Percentiles rank a stretch among this genome's conserved stretches.
Conservation (phyloP, 2,329 filamentous ascomycete genomes). For the Colletotrichum eleusines region DNA sequence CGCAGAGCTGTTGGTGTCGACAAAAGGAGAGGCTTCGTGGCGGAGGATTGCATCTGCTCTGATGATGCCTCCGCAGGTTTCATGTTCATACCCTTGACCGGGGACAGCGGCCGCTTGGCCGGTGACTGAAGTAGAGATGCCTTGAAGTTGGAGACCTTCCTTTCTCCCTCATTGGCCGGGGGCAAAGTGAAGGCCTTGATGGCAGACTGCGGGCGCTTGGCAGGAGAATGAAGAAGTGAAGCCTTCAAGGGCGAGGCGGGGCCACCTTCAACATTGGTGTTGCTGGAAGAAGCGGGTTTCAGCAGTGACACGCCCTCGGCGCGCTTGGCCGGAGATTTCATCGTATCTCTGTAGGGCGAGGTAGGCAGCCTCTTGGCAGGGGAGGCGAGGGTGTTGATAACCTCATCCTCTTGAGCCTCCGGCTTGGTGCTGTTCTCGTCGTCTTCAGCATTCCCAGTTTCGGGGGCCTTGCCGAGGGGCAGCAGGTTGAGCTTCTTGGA, state of each 20-base stretch:
- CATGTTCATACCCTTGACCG: conserved; percentile 54
- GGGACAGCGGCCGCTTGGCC: conserved; percentile 61
- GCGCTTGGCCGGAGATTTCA: conserved; percentile 68
- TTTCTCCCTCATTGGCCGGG: conserved; percentile 46
- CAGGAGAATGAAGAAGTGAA: conserved; percentile 61
- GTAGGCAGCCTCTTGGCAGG: conserved; percentile 67
- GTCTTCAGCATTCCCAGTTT: conserved; percentile 42
- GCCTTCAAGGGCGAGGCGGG: conserved; percentile 53
- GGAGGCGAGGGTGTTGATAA: conserved; percentile 59
- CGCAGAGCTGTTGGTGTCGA: conserved; percentile 46
- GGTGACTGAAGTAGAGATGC: conserved; percentile 64
- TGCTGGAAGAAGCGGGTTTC: conserved; percentile 50
- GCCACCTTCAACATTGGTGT: conserved; percentile 39
- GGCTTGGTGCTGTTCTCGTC: conserved; percentile 40
- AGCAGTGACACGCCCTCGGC: conserved; percentile 57
- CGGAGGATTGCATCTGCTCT: conserved; percentile 46
- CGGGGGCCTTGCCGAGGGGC: conserved; percentile 27
- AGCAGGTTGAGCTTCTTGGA: conserved; percentile 53
- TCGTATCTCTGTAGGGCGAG: conserved; percentile 66
- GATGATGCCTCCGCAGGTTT: conserved; percentile 42
- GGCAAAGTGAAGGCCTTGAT: conserved; percentile 53
- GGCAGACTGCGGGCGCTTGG: conserved; percentile 62
- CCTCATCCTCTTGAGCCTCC: conserved; percentile 26
- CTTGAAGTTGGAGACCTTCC: conserved; percentile 58
- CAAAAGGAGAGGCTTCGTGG: conserved; percentile 53